These are phyloP conservation scores for Thuidium tamariscinum DNA, from an alignment of 225 moss, liverwort and hornwort genomes.

Conservation along the genomic window DNA sequence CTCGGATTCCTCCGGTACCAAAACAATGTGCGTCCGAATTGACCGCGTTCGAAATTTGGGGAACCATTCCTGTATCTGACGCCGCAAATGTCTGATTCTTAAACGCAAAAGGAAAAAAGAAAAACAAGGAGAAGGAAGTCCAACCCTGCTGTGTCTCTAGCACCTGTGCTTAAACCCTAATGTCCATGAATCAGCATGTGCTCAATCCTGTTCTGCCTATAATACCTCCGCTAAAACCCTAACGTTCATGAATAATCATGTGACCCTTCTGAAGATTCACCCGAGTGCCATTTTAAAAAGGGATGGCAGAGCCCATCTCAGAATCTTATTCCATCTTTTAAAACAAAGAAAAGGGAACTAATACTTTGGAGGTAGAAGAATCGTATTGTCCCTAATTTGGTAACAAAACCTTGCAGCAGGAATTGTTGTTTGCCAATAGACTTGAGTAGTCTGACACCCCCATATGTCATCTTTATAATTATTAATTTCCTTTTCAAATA, in stretches of 20 bases:
- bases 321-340: neutral
- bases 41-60: slow-evolving; percentile 37
- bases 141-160: neutral
- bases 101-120: neutral
- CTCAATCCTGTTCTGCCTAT: neutral
- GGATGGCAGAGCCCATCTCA: neutral
- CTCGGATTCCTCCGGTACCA: slow-evolving; percentile 65
- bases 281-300: neutral
- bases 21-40: slow-evolving; percentile 28
- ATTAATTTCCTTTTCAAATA: too few species aligned
- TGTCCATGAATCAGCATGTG: neutral
- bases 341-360: too few species aligned
- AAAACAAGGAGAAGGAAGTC: neutral
- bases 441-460: neutral
- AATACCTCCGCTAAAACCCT: neutral
- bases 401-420: neutral
- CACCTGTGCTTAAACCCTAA: neutral
- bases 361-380: too few species aligned
- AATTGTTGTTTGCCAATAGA: neutral
- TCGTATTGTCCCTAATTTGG: neutral
- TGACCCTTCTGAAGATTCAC: neutral
- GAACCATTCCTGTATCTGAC: slow-evolving; percentile 69
- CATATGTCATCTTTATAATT: neutral
- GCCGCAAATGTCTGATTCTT: slow-evolving; percentile 38
- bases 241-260: neutral